Base-by-base conservation (phyloP, 192 early-diverging fungal genomes). In the Dispira simplex region DNA sequence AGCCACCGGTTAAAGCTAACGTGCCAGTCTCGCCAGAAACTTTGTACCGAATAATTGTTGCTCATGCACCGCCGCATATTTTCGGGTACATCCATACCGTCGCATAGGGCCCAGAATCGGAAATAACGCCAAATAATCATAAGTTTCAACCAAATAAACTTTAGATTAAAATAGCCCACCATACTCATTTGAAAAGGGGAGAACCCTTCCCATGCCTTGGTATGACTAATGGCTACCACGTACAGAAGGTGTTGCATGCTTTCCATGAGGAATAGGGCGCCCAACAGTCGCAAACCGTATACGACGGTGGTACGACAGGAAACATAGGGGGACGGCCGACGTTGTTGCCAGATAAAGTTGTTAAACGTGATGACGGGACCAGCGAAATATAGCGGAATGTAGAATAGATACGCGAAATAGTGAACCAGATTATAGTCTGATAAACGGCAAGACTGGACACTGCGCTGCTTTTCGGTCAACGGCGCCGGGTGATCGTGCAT, bases 21-120 rank as follows among this genome's bases (percentile, higher is more conserved):
- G 71, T 99, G 96, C 96, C 96, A 99, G 65, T 85, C 85, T 55
- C 89, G 80, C 96, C 96, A 99, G 72, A 99, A 99, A 62, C 85
- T 84, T 51, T 87, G 81, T 14, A 87, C 79, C 20, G 91, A 94
- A 74, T 95, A 99, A 73, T 97, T 93, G 77, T 95, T 93, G 69
- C 79, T 82, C 85, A 97, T 95, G 69, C 94, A 99, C 8, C 94
- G 84, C 3, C 85, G 82, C 93, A 99, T 97, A 70, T 99, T 99
- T 68, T 99, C 96, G 11, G 83, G 74, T 1, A 85, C 83, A 46
- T 89, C 86, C 28, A 98, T 74, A 8, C 91, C 90, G 70, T 98
- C 96, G n/a, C 79, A 70, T 72, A 97, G 71, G 0, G 91, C 92
- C 96, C 96, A 98, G 56, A 97, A 78, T 44, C 96, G 79, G 71